phyloP scores from a whole-genome alignment of 108 stramenopile genomes.

The Nitzschia sp. region DNA sequence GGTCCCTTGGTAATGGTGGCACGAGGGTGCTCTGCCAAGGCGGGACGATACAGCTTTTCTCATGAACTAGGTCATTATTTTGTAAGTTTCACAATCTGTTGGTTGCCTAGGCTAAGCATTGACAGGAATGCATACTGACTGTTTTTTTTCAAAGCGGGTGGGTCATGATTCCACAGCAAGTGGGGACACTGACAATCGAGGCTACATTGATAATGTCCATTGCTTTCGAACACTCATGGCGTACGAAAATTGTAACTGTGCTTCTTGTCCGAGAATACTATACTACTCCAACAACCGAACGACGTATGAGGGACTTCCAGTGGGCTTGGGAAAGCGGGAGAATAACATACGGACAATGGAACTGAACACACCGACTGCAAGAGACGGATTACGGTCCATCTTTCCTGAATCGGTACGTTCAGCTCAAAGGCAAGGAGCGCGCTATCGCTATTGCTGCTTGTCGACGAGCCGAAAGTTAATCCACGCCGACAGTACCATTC shows the following conservation, averaged over 20 bases:
- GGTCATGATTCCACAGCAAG: constrained; percentile 1
- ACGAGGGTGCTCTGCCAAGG: constrained; percentile 7
- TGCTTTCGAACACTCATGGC: constrained; percentile 14
- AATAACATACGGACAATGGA: constrained; percentile 10
- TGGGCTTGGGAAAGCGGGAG: background rate
- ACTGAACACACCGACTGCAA: background rate
- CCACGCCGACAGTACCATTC: too few species aligned
- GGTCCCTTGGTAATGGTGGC: constrained; percentile 1
- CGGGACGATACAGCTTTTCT: constrained; percentile 3
- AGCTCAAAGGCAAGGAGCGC: too few species aligned
- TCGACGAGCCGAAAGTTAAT: too few species aligned
- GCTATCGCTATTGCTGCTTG: too few species aligned
- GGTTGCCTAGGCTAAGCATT: too few species aligned
- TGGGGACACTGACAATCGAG: constrained; percentile 4
- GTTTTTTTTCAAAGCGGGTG: constrained; percentile 1
- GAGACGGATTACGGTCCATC: too few species aligned
- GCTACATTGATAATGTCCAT: background rate
- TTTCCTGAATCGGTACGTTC: too few species aligned
- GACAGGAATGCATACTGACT: too few species aligned
- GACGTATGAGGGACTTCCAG: background rate
- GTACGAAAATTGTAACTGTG: background rate
- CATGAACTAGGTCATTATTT: constrained; percentile 12
- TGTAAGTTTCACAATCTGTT: background rate
- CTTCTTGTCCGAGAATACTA: constrained; percentile 3
- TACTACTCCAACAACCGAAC: constrained; percentile 10